Percentiles rank a stretch among this genome's conserved stretches.
phyloP scores from a whole-genome alignment of 2,329 filamentous ascomycete genomes.

The Kalaharituber pfeilii region DNA sequence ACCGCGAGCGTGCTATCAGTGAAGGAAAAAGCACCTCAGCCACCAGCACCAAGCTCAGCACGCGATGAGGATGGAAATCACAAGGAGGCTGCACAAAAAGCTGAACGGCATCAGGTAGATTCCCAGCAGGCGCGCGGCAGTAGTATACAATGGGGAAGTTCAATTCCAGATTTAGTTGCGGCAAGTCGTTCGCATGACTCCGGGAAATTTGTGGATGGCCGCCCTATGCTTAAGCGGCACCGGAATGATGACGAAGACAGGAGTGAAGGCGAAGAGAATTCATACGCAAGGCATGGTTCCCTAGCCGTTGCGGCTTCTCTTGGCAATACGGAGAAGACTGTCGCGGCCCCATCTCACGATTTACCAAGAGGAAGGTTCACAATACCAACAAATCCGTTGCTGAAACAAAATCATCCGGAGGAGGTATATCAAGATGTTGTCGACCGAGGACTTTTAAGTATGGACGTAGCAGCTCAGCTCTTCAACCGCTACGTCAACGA shows the following conservation, averaged over 20 bases:
- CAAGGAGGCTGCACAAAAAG: too few relatives aligned
- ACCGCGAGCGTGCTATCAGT: slow-evolving; percentile 58
- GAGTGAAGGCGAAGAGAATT: background rate
- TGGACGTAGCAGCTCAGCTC: slow-evolving; percentile 35
- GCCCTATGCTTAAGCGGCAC: too few relatives aligned
- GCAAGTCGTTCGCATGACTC: too few relatives aligned
- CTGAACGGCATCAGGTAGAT: too few relatives aligned
- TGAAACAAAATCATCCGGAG: background rate
- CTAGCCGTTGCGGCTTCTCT: background rate
- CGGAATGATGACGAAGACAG: background rate
- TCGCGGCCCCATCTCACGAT: background rate
- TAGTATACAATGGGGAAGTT: too few relatives aligned
- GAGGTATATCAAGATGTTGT: slow-evolving; percentile 27
- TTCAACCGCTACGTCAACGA: slow-evolving; percentile 21
- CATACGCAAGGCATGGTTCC: background rate
- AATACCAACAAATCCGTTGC: background rate
- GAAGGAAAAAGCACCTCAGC: slow-evolving; percentile 17
- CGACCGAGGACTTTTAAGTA: slow-evolving; percentile 35
- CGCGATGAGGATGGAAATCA: too few relatives aligned
- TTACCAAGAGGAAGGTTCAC: background rate
- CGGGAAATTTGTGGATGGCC: too few relatives aligned
- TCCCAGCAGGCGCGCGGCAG: too few relatives aligned
- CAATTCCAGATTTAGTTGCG: too few relatives aligned
- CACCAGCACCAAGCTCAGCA: background rate
- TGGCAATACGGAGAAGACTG: background rate